phyloP scores from a whole-genome alignment of 1,284 basidiomycete species.

The Cutaneotrichosporon cutaneum region DNA sequence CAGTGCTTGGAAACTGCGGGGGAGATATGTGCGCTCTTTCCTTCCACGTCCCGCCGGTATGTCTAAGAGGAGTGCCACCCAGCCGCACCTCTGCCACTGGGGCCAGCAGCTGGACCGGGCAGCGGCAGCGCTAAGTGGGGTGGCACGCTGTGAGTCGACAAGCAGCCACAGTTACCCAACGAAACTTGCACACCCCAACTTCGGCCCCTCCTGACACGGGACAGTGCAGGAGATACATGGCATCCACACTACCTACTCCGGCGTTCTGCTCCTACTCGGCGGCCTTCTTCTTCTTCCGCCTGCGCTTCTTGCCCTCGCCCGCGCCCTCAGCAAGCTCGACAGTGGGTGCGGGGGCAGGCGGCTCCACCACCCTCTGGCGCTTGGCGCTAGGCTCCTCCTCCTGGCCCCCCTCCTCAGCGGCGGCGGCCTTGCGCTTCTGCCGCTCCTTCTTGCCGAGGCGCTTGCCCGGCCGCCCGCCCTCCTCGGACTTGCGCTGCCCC shows the following conservation, averaged over 20 bases:
- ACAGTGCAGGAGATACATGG: background rate
- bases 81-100: no score
- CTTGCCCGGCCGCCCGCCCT: conserved; percentile 37
- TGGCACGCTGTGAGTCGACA: no score
- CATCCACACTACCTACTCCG: conserved; percentile 1
- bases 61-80: no score
- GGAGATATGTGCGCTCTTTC: no score
- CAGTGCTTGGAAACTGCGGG: no score
- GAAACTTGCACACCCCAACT: no score
- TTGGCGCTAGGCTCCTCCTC: conserved; percentile 13
- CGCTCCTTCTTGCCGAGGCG: conserved; percentile 56
- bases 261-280: background rate
- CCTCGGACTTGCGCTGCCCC: conserved; percentile 18
- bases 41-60: no score
- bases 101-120: no score
- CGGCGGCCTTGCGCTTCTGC: conserved; percentile 28
- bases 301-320: conserved; percentile 26
- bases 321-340: conserved; percentile 9
- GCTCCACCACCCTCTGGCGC: conserved; percentile 10
- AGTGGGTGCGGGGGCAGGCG: background rate
- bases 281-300: conserved; percentile 24
- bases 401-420: conserved; percentile 15
- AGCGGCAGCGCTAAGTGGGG: no score
- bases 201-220: no score
- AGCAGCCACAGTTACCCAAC: no score